Evolutionary conservation across 805 yeast genomes (phyloP).

Genomic region (Candida krabiensis): DNA sequence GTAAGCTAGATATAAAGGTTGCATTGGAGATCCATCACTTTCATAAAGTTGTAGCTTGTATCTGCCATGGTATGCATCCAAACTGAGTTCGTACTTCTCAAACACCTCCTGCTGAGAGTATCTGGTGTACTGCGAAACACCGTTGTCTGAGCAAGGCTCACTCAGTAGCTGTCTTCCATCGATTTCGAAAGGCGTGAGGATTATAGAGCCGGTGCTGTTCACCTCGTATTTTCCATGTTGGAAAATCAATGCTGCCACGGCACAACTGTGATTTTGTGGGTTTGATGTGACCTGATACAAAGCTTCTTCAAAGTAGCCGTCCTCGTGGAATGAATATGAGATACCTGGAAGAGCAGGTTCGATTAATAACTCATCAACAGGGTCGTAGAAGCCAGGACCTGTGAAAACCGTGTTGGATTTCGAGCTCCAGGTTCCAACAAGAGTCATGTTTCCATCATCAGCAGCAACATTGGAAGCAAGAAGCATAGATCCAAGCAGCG

Average conservation of each 20-base stretch:
- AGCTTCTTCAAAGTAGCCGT: constrained; percentile 91
- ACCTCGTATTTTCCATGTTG: constrained; percentile 86
- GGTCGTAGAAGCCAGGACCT: constrained; percentile 95
- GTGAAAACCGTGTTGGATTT: constrained; percentile 94
- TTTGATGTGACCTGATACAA: constrained; percentile 74
- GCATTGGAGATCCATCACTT: constrained; percentile 76
- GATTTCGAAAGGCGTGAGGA: constrained; percentile 70
- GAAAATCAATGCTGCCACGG: constrained; percentile 75
- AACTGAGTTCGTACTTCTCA: constrained; percentile 52
- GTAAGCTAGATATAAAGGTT: constrained; percentile 90
- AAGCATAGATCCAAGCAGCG: neutral
- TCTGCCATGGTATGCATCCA: constrained; percentile 84
- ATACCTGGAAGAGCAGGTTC: constrained; percentile 97
- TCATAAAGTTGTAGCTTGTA: constrained; percentile 71
- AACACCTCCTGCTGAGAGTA: constrained; percentile 68
- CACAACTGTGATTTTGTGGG: constrained; percentile 74
- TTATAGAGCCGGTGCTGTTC: constrained; percentile 63
- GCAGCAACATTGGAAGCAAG: constrained; percentile 1
- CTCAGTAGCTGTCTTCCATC: constrained; percentile 92
- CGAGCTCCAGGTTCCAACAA: constrained; percentile 94
- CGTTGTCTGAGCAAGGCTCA: constrained; percentile 76
- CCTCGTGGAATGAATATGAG: constrained; percentile 87
- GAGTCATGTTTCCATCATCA: constrained; percentile 9
- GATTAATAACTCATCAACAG: constrained; percentile 88
- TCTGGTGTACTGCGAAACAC: constrained; percentile 64